Percentiles rank a stretch among this genome's conserved stretches.
Evolutionary conservation across 306 rosid genomes (phyloP).

Genomic region (Vicia sativa): DNA sequence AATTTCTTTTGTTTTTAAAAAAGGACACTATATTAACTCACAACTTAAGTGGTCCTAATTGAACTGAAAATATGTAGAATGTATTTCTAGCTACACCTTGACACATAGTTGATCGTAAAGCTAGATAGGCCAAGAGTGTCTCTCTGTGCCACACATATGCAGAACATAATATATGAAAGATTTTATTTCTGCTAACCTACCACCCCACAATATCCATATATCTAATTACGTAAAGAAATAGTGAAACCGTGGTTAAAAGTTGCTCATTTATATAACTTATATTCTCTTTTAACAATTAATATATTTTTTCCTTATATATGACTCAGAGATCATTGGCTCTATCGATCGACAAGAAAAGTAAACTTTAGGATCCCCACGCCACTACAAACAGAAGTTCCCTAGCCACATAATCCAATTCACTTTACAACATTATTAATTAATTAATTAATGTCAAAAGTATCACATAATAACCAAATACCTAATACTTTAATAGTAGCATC

Average conservation of each 20-base stretch:
- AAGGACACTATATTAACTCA: not conserved
- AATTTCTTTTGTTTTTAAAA: too few relatives aligned
- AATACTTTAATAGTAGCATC: constrained; percentile 29
- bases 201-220: constrained; percentile 42
- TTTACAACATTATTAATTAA: constrained; percentile 40
- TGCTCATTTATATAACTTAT: not conserved
- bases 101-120: not conserved
- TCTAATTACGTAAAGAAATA: constrained; percentile 32
- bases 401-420: constrained; percentile 46
- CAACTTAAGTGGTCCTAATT: not conserved
- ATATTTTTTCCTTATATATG: constrained; percentile 11
- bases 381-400: constrained; percentile 39
- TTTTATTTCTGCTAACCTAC: constrained; percentile 40
- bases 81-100: not conserved
- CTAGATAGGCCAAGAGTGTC: constrained; percentile 8
- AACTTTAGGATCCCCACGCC: constrained; percentile 35
- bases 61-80: not conserved
- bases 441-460: constrained; percentile 41
- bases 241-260: constrained; percentile 5
- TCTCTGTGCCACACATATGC: constrained; percentile 7
- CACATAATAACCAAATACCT: constrained; percentile 39
- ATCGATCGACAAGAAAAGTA: constrained; percentile 30
- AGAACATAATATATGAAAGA: constrained; percentile 12
- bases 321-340: constrained; percentile 32
- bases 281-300: constrained; percentile 5